Conservation (phyloP, 1,284 basidiomycete genomes). For the Puccinia triticina region DNA sequence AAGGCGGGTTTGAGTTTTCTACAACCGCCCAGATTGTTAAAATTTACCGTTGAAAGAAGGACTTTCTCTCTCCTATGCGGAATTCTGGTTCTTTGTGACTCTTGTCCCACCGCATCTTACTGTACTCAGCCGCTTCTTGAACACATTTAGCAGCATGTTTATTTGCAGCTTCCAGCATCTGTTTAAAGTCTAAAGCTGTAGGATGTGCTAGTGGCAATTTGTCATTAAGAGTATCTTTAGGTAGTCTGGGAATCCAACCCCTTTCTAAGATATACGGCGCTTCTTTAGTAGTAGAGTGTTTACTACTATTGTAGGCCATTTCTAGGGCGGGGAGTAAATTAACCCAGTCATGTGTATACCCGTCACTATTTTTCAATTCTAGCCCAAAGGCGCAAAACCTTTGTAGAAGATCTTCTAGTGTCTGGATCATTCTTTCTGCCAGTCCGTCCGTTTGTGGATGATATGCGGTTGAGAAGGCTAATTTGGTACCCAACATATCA, state of each 20-base stretch:
- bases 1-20: too few relatives aligned
- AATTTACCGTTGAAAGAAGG: too few relatives aligned
- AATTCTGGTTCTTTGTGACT: conserved; percentile 1
- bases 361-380: conserved; percentile 23
- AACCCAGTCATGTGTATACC: conserved; percentile 36
- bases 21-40: too few relatives aligned
- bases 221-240: conserved; percentile 12
- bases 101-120: neutral
- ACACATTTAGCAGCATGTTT: neutral
- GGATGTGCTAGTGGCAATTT: neutral
- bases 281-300: neutral
- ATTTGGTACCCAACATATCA: conserved; percentile 59
- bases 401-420: conserved; percentile 57
- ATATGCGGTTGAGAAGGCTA: conserved; percentile 63
- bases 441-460: conserved; percentile 62
- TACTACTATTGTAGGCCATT: conserved; percentile 32
- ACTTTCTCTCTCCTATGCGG: neutral
- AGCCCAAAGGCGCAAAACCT: conserved; percentile 24
- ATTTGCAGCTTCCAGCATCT: neutral
- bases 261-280: conserved; percentile 7
- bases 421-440: conserved; percentile 53
- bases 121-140: neutral
- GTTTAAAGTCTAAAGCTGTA: neutral
- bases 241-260: neutral
- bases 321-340: conserved; percentile 13